phyloP scores from a whole-genome alignment of 2,329 filamentous ascomycete species.

The Aspergillus texensis region DNA sequence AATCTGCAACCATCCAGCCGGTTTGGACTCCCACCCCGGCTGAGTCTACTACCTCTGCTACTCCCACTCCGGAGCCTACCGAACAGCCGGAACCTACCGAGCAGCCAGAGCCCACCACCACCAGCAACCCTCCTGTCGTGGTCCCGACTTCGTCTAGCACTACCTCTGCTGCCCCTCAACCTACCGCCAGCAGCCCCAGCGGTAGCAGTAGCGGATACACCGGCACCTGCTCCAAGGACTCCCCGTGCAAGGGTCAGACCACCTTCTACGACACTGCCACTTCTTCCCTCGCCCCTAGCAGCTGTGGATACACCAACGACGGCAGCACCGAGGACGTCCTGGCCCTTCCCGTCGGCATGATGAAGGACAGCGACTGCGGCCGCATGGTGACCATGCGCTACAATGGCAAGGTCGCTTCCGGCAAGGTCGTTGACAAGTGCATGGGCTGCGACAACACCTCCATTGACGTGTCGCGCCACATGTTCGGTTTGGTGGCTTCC shows the following conservation, averaged over 20 bases:
- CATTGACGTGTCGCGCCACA: conserved; percentile 64
- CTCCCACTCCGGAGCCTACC: conserved; percentile 5
- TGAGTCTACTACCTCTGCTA: conserved; percentile 5
- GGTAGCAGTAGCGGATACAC: conserved; percentile 22
- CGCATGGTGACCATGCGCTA: conserved; percentile 65
- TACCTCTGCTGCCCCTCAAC: not conserved
- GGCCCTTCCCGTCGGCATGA: conserved; percentile 66
- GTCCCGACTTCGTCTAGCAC: not conserved
- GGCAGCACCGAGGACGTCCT: conserved; percentile 64
- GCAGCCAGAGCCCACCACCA: not conserved
- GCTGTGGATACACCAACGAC: conserved; percentile 65
- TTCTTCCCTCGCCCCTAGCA: conserved; percentile 52
- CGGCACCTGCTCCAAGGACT: conserved; percentile 28
- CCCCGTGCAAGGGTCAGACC: conserved; percentile 60
- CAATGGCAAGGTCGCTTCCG: conserved; percentile 61
- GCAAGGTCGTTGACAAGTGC: conserved; percentile 74
- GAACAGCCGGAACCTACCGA: not conserved
- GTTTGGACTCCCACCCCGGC: not conserved
- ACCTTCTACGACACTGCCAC: conserved; percentile 74
- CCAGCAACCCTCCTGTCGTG: not conserved
- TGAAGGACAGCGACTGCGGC: conserved; percentile 73
- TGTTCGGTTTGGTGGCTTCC: conserved; percentile 56
- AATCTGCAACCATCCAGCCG: not conserved
- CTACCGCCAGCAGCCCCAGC: conserved; percentile 15
- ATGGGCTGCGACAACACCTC: conserved; percentile 61